These are phyloP conservation scores for Backusella westeae DNA, from an alignment of 192 early-diverging fungal species.

Conservation along the genomic window DNA sequence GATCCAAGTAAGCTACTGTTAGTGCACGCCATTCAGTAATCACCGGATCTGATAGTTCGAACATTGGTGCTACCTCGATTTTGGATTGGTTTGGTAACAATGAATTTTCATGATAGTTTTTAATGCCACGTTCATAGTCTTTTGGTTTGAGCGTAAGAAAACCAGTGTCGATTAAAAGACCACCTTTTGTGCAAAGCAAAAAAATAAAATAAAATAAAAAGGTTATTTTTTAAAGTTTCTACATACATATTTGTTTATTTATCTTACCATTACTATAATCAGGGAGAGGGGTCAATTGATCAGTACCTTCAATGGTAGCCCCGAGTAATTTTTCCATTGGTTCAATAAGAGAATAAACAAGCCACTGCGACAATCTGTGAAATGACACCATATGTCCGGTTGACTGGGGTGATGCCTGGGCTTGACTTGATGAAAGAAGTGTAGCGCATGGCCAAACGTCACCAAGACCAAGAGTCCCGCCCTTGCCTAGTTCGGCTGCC, in stretches of 20 bases:
- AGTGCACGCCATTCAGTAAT: slow-evolving; percentile 94
- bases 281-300: slow-evolving; percentile 80
- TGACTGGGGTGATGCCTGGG: not conserved
- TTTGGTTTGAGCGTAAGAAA: slow-evolving; percentile 62
- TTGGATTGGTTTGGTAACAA: slow-evolving; percentile 34
- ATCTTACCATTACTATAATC: slow-evolving; percentile 75
- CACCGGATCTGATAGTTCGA: slow-evolving; percentile 77
- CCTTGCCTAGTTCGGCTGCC: slow-evolving; percentile 68
- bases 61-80: slow-evolving; percentile 59
- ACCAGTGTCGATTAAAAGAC: slow-evolving; percentile 84
- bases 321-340: slow-evolving; percentile 56
- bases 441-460: slow-evolving; percentile 40
- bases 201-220: not conserved
- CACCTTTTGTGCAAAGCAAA: slow-evolving; percentile 46
- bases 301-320: slow-evolving; percentile 56
- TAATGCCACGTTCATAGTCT: slow-evolving; percentile 56
- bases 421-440: slow-evolving; percentile 1
- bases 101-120: slow-evolving; percentile 47
- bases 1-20: slow-evolving; percentile 81
- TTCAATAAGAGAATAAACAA: slow-evolving; percentile 90
- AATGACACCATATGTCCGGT: slow-evolving; percentile 66
- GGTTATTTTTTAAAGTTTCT: not conserved
- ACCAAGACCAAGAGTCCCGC: slow-evolving; percentile 66
- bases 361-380: slow-evolving; percentile 95
- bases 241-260: slow-evolving; percentile 22